These are phyloP conservation scores for Ophiostoma piceae DNA, from an alignment of 2,329 filamentous ascomycete species.

Conservation along the genomic window DNA sequence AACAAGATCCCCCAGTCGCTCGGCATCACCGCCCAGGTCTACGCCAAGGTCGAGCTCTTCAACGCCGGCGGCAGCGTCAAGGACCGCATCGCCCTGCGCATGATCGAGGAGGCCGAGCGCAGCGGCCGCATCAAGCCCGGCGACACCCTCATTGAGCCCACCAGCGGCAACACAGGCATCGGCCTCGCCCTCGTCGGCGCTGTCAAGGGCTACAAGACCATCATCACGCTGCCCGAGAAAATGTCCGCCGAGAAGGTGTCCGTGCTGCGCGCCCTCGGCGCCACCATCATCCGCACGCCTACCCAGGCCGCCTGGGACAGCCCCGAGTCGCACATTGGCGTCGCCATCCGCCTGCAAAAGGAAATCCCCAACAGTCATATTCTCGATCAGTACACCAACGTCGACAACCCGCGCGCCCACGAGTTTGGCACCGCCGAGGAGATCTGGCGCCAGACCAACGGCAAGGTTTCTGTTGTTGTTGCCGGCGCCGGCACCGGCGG, in stretches of 20 bases:
- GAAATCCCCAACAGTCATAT: conserved; percentile 97
- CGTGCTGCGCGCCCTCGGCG: conserved; percentile 81
- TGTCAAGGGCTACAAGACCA: conserved; percentile 96
- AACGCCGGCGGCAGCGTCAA: conserved; percentile 93
- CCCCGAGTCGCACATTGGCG: conserved; percentile 94
- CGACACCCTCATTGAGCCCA: conserved; percentile 95
- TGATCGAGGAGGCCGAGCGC: conserved; percentile 94
- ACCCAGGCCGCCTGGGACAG: conserved; percentile 92
- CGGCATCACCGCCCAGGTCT: conserved; percentile 82
- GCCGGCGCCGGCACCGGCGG: conserved; percentile 94
- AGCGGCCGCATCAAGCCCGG: conserved; percentile 92
- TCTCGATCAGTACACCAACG: conserved; percentile 90
- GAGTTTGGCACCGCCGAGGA: conserved; percentile 93
- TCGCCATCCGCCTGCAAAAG: conserved; percentile 82
- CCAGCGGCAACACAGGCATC: conserved; percentile 96
- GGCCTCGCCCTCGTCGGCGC: conserved; percentile 89
- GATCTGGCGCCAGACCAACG: conserved; percentile 86
- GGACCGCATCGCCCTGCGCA: conserved; percentile 89
- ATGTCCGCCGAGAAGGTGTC: conserved; percentile 99
- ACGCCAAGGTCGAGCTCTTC: conserved; percentile 88
- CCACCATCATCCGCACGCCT: conserved; percentile 95
- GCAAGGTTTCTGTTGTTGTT: conserved; percentile 75
- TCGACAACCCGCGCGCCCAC: conserved; percentile 87
- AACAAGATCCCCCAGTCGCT: conserved; percentile 90
- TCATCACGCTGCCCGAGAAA: conserved; percentile 98